Conservation (phyloP, 2,329 filamentous ascomycete genomes). For the Colletotrichum tropicale region DNA sequence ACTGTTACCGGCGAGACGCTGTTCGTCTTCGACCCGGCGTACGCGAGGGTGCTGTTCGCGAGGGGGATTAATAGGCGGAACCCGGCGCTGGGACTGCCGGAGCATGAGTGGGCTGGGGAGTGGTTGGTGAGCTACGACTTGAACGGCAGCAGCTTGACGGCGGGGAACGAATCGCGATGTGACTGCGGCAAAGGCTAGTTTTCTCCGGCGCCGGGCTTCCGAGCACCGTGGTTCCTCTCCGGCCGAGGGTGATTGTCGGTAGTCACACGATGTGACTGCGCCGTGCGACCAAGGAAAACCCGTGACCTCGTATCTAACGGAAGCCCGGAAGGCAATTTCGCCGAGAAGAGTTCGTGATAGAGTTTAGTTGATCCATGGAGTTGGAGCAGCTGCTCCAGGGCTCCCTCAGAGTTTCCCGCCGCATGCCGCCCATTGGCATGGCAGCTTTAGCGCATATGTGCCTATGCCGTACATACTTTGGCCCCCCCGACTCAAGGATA, state of each 20-base stretch:
- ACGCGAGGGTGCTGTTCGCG: slow-evolving; percentile 15
- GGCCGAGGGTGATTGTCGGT: neutral
- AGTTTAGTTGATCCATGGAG: neutral
- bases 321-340: neutral
- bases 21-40: slow-evolving; percentile 19
- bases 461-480: neutral
- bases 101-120: neutral
- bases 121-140: slow-evolving; percentile 8
- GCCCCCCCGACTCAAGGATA: neutral
- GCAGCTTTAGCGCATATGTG: neutral
- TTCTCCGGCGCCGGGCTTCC: neutral
- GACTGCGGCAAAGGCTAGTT: neutral
- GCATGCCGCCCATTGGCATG: neutral
- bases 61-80: slow-evolving; percentile 19
- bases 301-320: neutral
- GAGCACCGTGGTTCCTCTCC: neutral
- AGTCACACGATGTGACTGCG: neutral
- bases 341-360: neutral
- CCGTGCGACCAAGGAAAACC: neutral
- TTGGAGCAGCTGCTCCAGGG: neutral
- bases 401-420: neutral
- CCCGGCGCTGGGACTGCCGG: slow-evolving; percentile 2
- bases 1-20: neutral
- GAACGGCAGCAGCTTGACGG: neutral
- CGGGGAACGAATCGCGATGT: neutral